Percentiles rank a stretch among this genome's conserved stretches.
These are phyloP conservation scores for Gelatoporia subvermispora DNA, from an alignment of 768 basidiomycete genomes.

Conservation along the genomic window DNA sequence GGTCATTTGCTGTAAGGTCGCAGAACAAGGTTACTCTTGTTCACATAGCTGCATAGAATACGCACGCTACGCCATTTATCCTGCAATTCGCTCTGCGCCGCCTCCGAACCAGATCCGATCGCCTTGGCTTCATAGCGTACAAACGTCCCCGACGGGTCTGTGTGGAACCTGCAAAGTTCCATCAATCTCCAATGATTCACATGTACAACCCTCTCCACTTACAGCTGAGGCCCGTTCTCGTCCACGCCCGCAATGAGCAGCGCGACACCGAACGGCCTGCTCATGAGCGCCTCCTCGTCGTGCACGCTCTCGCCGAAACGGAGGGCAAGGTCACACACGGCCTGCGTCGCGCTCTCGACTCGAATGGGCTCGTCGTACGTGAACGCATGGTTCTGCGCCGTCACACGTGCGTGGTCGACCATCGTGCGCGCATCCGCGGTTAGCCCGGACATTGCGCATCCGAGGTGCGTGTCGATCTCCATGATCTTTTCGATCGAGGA, in stretches of 20 bases:
- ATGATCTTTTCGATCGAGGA: slow-evolving; percentile 99
- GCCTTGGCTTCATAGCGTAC: slow-evolving; percentile 97
- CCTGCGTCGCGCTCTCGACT: slow-evolving; percentile 97
- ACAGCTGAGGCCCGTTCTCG: slow-evolving; percentile 95
- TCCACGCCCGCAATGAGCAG: slow-evolving; percentile 96
- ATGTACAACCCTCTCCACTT: slow-evolving; percentile 28
- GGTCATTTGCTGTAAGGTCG: slow-evolving; percentile 76
- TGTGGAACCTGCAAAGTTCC: slow-evolving; percentile 79
- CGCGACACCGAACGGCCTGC: slow-evolving; percentile 97
- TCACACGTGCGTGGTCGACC: slow-evolving; percentile 99
- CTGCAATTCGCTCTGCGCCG: slow-evolving; percentile 94
- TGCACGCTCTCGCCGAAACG: slow-evolving; percentile 99
- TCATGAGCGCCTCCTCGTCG: slow-evolving; percentile 99
- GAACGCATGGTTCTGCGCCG: slow-evolving; percentile 91
- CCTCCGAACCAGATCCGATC: slow-evolving; percentile 96
- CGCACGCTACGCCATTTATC: slow-evolving; percentile 93
- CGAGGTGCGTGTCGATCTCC: slow-evolving; percentile 97
- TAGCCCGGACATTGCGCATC: slow-evolving; percentile 96
- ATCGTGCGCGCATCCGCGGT: slow-evolving; percentile 98
- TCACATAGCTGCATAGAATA: background rate
- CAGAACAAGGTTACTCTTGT: background rate
- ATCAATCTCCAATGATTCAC: background rate
- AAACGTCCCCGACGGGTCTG: slow-evolving; percentile 97
- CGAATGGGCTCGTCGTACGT: slow-evolving; percentile 98
- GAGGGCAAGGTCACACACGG: slow-evolving; percentile 94